Evolutionary conservation across 1,284 basidiomycete genomes (phyloP).

Genomic region (Moniliella sp.): DNA sequence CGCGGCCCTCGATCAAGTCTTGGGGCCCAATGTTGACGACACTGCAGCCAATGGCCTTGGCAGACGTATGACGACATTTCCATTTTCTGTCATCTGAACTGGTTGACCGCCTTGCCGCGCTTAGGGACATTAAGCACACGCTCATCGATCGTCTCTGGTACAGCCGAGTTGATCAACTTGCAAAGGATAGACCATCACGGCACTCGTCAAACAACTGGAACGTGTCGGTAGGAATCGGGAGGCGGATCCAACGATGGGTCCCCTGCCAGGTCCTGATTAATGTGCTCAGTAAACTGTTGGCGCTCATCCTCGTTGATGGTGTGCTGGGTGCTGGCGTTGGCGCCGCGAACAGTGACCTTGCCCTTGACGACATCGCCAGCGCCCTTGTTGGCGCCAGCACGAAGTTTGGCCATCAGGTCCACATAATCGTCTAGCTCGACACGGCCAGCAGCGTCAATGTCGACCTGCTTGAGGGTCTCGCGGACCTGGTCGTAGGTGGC

Average conservation of each 20-base stretch:
- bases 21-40: constrained; percentile 84
- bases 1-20: constrained; percentile 68
- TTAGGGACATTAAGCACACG: constrained; percentile 39
- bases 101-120: constrained; percentile 40
- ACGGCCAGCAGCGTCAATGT: background rate
- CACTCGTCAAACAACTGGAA: constrained; percentile 97
- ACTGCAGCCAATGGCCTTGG: constrained; percentile 83
- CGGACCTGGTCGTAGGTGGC: background rate
- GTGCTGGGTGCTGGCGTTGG: constrained; percentile 77
- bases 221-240: constrained; percentile 69
- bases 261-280: constrained; percentile 68
- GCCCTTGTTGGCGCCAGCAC: background rate
- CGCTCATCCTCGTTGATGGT: constrained; percentile 89
- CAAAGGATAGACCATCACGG: constrained; percentile 80
- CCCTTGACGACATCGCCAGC: constrained; percentile 1
- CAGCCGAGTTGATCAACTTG: constrained; percentile 89
- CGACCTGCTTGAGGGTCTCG: background rate
- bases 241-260: constrained; percentile 59
- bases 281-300: constrained; percentile 76
- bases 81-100: constrained; percentile 98
- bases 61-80: constrained; percentile 88
- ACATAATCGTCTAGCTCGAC: background rate
- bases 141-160: constrained; percentile 92
- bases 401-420: background rate
- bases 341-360: constrained; percentile 73